Evolutionary conservation across 192 early-diverging fungal species (phyloP), one percentile per base, ranked within the genome.

Genomic region (Backusella mclennaniae): DNA sequence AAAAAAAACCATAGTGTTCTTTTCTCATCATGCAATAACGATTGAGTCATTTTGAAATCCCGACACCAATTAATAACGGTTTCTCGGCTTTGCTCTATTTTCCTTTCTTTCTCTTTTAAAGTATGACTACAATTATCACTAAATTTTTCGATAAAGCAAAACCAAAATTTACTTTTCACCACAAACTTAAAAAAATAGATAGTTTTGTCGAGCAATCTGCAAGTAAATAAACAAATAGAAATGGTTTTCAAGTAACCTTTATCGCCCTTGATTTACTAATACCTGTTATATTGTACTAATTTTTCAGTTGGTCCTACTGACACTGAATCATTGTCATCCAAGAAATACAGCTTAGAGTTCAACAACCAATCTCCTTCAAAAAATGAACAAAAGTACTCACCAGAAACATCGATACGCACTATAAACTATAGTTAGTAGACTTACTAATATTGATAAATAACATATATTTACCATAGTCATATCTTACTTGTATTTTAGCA

Each of bases 141-240:
- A 75, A 67, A 53, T 38, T 75, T 21, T 33, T 75, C 2, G 74
- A 75, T 23, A 75, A 75, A 75, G 74, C 74, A 33, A 75, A 75
- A 26, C 63, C 74, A 21, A 36, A 35, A n/a, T 75, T 74, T 19
- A 15, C 38, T 6, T 66, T 74, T 31, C 52, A 36, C 8, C 72
- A 35, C 35, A 44, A 73, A 9, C 26, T 17, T 5, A 49, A 73
- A 26, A 21, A 35, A 33, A 14, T 33, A 35, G 44, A 73, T 73
- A 53, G 19, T 49, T 53, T 31, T 35, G 29, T 53, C 1, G 71
- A 52, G 33, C 71, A 17, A 49, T 49, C 31, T 33, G 17, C 23
- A 35, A 53, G 49, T 53, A 73, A 35, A 46, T 19, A 36, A 35
- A 35, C 11, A 21, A 19, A 26, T 3, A 11, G 4, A 14, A 23